Evolutionary conservation across 495 filamentous ascomycete genomes (phyloP).

Genomic region (Talaromyces wortmannii): DNA sequence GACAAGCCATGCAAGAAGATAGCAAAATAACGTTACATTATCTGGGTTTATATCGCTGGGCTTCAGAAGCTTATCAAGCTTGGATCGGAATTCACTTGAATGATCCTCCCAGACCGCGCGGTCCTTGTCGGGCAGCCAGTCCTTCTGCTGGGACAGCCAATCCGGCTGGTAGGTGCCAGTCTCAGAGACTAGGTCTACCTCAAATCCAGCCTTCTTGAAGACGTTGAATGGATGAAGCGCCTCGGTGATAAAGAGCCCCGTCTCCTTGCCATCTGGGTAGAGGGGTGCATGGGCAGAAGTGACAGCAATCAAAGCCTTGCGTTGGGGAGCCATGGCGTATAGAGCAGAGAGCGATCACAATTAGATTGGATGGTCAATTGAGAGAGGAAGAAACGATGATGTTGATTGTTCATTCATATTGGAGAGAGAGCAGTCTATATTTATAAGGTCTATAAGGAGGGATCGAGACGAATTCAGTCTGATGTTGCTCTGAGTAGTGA

Average conservation of each 20-base stretch:
- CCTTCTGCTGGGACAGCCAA: slow-evolving; percentile 35
- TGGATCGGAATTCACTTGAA: slow-evolving; percentile 29
- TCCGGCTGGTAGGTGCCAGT: slow-evolving; percentile 38
- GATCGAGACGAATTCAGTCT: background rate
- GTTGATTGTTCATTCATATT: background rate
- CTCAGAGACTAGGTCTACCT: slow-evolving; percentile 43
- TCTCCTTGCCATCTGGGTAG: slow-evolving; percentile 17
- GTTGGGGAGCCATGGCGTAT: background rate
- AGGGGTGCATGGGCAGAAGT: slow-evolving; percentile 26
- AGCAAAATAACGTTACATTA: background rate
- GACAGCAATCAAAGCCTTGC: slow-evolving; percentile 1
- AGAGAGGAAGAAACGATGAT: background rate
- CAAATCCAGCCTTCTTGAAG: slow-evolving; percentile 36
- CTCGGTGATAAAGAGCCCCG: slow-evolving; percentile 39
- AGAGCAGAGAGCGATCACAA: background rate
- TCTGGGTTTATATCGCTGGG: slow-evolving; percentile 15
- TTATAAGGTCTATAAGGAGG: background rate
- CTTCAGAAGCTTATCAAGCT: slow-evolving; percentile 25
- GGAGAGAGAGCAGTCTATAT: background rate
- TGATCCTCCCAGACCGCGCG: slow-evolving; percentile 29
- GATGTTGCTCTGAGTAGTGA: background rate
- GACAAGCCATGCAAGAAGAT: background rate
- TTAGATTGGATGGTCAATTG: background rate
- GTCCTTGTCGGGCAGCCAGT: slow-evolving; percentile 33
- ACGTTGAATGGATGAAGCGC: slow-evolving; percentile 42